Conservation (phyloP, 306 rosid genomes). For the Cucurbita argyrosperma region DNA sequence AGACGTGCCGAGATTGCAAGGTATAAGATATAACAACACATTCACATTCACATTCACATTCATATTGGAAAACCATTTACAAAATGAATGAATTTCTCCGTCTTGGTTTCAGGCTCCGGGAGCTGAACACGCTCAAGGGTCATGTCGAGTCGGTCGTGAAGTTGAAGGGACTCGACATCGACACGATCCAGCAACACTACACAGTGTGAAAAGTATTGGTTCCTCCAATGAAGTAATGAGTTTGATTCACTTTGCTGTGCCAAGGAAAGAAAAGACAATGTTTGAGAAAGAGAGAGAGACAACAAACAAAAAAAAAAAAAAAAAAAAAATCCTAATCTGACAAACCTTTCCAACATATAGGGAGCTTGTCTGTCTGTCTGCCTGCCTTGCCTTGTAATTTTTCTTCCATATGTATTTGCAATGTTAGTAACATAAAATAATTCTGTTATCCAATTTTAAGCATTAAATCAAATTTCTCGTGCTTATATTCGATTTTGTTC, state of each 20-base stretch:
- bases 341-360: conserved; percentile 4
- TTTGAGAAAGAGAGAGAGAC: background rate
- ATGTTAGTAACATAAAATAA: background rate
- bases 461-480: background rate
- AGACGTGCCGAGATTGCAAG: conserved; percentile 97
- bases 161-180: conserved; percentile 91
- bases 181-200: conserved; percentile 90
- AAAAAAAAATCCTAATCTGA: background rate
- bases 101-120: conserved; percentile 57
- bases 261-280: background rate
- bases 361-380: background rate
- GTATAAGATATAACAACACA: conserved; percentile 9
- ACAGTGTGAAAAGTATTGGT: conserved; percentile 35
- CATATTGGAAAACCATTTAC: too few relatives aligned
- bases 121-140: conserved; percentile 88
- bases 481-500: too few relatives aligned
- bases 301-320: background rate
- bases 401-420: conserved; percentile 4
- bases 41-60: too few relatives aligned
- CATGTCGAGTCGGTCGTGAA: conserved; percentile 96
- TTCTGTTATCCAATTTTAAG: background rate
- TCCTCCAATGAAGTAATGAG: background rate
- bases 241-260: conserved; percentile 1
- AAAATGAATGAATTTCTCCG: too few relatives aligned
- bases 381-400: conserved; percentile 2